Base-by-base conservation (phyloP, 2,329 filamentous ascomycete genomes). In the Coleophoma crateriformis region DNA sequence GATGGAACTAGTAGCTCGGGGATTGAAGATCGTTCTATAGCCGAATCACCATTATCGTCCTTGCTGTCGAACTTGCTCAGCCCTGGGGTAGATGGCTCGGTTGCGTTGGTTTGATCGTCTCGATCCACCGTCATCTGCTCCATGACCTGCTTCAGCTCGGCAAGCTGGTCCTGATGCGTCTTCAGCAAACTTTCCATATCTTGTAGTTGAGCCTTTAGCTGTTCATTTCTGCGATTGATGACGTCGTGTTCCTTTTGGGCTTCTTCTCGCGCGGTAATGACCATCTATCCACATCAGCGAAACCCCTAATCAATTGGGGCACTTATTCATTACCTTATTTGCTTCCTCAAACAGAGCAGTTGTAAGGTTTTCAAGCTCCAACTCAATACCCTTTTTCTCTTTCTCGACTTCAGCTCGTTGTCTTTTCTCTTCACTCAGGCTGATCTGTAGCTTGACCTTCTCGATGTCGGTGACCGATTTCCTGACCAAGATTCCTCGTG, bases 271-370 rank as follows among this genome's bases (percentile, higher is more conserved):
- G 92, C 92, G 14, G 82, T 84, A 38, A 92, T 88, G 47, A 99
- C 94, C 92, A 99, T 97, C 76, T 84, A 54, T 90, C 86, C 33
- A 88, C 88, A 81, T 84, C 44, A 94, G 27, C 27, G 27, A 10
- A 27, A 27, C 2, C 6, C 27, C 8, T 27, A 27, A 27, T 27
- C 2, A 27, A 7, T 27, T 27, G 2, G 27, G 6, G 27, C 27
- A 7, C 6, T 27, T 7, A 4, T 27, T 27, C 8, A 69, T 52
- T 65, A 84, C 81, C 68, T 87, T 91, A 71, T 99, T 97, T 45
- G 94, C 94, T 73, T 99, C 92, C 65, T 97, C 90, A 55, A 99
- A 99, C n/a, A 99, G 77, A 27, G 90, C 90, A 1, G 90, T 84
- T 0, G 94, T 97, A 55, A 99, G 70, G 47, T 83, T 88, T 70